Evolutionary conservation across 345 rosid genomes (phyloP).

Genomic region (Cardiospermum halicacabum): DNA sequence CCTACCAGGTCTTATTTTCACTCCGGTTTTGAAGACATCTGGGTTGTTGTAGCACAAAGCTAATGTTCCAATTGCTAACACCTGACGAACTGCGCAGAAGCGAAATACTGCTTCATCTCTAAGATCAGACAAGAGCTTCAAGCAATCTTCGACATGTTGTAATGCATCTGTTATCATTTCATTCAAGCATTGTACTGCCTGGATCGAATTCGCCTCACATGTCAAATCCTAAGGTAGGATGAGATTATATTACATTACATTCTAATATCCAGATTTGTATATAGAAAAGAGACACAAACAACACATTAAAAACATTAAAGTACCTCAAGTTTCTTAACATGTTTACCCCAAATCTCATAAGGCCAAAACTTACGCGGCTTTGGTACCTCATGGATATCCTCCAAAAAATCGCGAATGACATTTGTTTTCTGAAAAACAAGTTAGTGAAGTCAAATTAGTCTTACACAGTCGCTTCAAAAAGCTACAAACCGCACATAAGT

Average conservation of each 20-base stretch:
- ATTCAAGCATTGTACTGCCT: slow-evolving; percentile 89
- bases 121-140: slow-evolving; percentile 61
- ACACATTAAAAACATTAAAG: neutral
- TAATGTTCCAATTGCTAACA: slow-evolving; percentile 91
- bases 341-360: slow-evolving; percentile 79
- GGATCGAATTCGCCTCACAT: slow-evolving; percentile 64
- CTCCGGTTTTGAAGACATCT: slow-evolving; percentile 87
- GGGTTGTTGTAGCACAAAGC: slow-evolving; percentile 86
- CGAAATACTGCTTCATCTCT: slow-evolving; percentile 72
- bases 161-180: slow-evolving; percentile 91
- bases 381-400: slow-evolving; percentile 29
- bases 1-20: slow-evolving; percentile 96
- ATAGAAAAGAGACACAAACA: too few species aligned
- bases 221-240: slow-evolving; percentile 62
- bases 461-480: too few species aligned
- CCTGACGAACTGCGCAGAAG: slow-evolving; percentile 93
- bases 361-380: slow-evolving; percentile 99
- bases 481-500: too few species aligned
- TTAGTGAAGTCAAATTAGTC: too few species aligned
- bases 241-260: too few species aligned
- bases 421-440: too few species aligned
- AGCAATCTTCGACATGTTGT: slow-evolving; percentile 67
- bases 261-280: too few species aligned
- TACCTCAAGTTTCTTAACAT: slow-evolving; percentile 86
- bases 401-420: too few species aligned